Percentiles rank a stretch among this genome's conserved stretches.
phyloP scores from a whole-genome alignment of 805 yeast species.

The Saccharomycopsis lassenensis region DNA sequence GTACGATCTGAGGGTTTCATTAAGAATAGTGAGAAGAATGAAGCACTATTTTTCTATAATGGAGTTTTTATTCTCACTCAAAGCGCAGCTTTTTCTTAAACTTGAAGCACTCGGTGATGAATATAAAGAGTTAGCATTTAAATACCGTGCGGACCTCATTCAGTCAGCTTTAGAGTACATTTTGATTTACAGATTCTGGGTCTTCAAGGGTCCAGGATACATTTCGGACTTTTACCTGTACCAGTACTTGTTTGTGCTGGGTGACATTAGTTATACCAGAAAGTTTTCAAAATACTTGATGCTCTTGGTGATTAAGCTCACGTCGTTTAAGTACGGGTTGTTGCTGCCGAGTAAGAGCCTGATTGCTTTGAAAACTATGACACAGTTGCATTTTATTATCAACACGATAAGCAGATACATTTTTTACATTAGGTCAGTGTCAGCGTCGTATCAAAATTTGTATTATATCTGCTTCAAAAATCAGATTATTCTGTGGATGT shows the following conservation, averaged over 20 bases:
- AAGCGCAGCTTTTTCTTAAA: constrained; percentile 10
- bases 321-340: constrained; percentile 4
- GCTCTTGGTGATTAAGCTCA: too few species aligned
- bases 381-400: not conserved
- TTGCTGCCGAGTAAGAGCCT: constrained; percentile 8
- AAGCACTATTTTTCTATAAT: constrained; percentile 2
- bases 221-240: constrained; percentile 7
- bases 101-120: constrained; percentile 8
- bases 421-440: constrained; percentile 1
- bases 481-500: too few species aligned
- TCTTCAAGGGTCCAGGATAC: constrained; percentile 7
- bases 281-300: too few species aligned
- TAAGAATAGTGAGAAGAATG: not conserved
- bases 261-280: too few species aligned
- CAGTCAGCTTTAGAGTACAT: constrained; percentile 3
- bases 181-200: constrained; percentile 9
- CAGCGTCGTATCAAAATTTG: too few species aligned
- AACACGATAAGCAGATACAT: not conserved
- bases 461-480: too few species aligned
- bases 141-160: constrained; percentile 2
- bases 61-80: constrained; percentile 10
- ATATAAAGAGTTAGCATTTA: not conserved
- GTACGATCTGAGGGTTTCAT: constrained; percentile 6
- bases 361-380: constrained; percentile 8
- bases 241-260: constrained; percentile 7